A percentile compares a stretch with the other conserved stretches of the same genome.
Conservation (phyloP, 2,329 filamentous ascomycete species). For the Eutypa lata region DNA sequence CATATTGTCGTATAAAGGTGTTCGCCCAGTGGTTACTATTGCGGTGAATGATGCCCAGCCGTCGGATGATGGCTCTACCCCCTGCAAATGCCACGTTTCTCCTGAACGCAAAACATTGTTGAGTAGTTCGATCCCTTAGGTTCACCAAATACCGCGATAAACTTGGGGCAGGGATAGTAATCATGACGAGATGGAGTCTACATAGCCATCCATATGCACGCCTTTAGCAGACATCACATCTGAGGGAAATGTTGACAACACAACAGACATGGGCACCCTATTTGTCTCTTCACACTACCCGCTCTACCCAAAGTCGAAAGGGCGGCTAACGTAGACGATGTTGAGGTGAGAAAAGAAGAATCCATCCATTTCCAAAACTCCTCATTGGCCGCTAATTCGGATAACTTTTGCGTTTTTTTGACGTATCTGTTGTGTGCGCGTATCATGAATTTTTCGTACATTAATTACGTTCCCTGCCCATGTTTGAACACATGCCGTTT, state of each 20-base stretch:
- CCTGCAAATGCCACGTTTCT: too few species aligned
- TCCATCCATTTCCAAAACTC: conserved; percentile 23
- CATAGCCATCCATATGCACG: background rate
- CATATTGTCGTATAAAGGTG: too few species aligned
- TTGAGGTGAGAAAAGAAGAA: conserved; percentile 15
- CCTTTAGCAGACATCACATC: background rate
- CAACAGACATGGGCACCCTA: background rate
- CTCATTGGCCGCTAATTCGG: conserved; percentile 22
- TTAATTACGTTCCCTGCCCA: conserved; percentile 27
- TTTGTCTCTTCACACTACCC: background rate
- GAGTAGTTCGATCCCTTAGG: too few species aligned
- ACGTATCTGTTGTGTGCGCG: conserved; percentile 18
- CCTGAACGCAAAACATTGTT: too few species aligned
- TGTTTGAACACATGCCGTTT: conserved; percentile 19
- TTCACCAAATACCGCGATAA: too few species aligned
- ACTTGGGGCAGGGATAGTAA: too few species aligned
- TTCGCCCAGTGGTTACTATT: too few species aligned
- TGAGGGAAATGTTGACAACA: background rate
- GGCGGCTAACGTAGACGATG: conserved; percentile 13
- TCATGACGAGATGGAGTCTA: background rate
- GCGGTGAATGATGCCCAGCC: too few species aligned
- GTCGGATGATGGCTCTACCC: too few species aligned
- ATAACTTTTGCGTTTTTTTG: conserved; percentile 17
- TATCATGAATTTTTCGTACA: conserved; percentile 27
- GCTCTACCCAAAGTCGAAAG: conserved; percentile 8